Percentiles rank a stretch among this genome's conserved stretches.
Conservation (phyloP, 371 early-diverging fungal species). For the Rhizopus stolonifer region DNA sequence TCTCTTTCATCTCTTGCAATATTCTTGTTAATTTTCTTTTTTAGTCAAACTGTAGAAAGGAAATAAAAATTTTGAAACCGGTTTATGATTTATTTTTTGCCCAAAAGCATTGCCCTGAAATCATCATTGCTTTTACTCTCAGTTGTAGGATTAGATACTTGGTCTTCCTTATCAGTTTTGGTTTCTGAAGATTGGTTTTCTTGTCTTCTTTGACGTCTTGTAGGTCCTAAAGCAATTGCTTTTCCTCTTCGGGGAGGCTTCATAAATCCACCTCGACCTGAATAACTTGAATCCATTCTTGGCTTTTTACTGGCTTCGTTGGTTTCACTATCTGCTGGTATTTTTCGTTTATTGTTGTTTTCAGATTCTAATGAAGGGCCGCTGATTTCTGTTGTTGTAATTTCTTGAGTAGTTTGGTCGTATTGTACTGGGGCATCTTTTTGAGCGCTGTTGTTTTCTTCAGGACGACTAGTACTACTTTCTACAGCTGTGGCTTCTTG, state of each 20-base stretch:
- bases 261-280: neutral
- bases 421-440: too few relatives aligned
- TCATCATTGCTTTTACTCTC: slow-evolving; percentile 34
- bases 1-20: too few relatives aligned
- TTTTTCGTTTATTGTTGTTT: slow-evolving; percentile 15
- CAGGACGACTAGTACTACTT: too few relatives aligned
- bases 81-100: slow-evolving; percentile 25
- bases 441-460: too few relatives aligned
- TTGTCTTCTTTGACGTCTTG: neutral
- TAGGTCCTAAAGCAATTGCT: neutral
- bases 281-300: neutral
- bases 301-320: slow-evolving; percentile 5
- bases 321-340: slow-evolving; percentile 1
- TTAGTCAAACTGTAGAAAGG: too few relatives aligned
- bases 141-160: too few relatives aligned
- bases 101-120: slow-evolving; percentile 40
- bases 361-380: neutral
- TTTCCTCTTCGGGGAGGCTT: slow-evolving; percentile 8
- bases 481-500: too few relatives aligned
- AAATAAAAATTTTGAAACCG: too few relatives aligned
- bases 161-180: neutral
- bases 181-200: neutral
- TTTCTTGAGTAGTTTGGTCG: too few relatives aligned
- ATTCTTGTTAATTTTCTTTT: too few relatives aligned
- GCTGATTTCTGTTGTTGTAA: too few relatives aligned